phyloP scores from a whole-genome alignment of 2,329 filamentous ascomycete genomes.

The Neonectria sp. region DNA sequence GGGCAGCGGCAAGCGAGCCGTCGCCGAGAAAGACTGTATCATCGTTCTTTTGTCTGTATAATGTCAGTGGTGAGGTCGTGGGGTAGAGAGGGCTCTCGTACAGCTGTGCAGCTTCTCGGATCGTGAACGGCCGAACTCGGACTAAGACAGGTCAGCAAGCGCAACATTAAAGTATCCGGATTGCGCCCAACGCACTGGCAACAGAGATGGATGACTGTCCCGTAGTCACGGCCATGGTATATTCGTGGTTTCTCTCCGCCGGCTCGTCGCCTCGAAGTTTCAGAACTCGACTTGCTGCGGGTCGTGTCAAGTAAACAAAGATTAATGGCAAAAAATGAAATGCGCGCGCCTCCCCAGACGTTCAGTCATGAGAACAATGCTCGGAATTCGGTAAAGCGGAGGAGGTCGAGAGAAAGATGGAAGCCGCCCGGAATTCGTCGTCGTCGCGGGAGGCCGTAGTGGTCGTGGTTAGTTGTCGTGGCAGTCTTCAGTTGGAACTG shows the following conservation, averaged over 20 bases:
- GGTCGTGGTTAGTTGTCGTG: conserved; percentile 33
- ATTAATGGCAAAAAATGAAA: conserved; percentile 34
- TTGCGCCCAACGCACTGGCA: conserved; percentile 60
- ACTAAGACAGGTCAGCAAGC: conserved; percentile 61
- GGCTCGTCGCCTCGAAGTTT: conserved; percentile 15
- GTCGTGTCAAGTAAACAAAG: conserved; percentile 41
- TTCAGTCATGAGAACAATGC: conserved; percentile 42
- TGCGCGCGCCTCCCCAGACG: conserved; percentile 32
- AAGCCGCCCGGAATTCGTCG: conserved; percentile 8
- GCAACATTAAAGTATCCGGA: not conserved
- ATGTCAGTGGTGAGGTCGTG: conserved; percentile 27
- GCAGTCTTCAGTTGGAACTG: conserved; percentile 28
- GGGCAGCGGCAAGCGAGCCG: conserved; percentile 90
- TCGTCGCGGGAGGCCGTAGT: conserved; percentile 31
- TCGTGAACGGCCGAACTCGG: conserved; percentile 81
- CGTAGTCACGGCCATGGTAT: conserved; percentile 41
- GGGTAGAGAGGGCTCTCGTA: conserved; percentile 53
- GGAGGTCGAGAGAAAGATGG: conserved; percentile 18
- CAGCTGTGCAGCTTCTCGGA: conserved; percentile 95
- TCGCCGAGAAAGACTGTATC: conserved; percentile 97
- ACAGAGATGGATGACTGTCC: conserved; percentile 71
- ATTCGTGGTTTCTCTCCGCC: conserved; percentile 24
- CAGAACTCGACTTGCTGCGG: not conserved
- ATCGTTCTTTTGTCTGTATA: conserved; percentile 74
- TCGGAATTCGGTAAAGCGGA: conserved; percentile 26